Conservation (phyloP, 345 rosid genomes). For the Garcia nutans region DNA sequence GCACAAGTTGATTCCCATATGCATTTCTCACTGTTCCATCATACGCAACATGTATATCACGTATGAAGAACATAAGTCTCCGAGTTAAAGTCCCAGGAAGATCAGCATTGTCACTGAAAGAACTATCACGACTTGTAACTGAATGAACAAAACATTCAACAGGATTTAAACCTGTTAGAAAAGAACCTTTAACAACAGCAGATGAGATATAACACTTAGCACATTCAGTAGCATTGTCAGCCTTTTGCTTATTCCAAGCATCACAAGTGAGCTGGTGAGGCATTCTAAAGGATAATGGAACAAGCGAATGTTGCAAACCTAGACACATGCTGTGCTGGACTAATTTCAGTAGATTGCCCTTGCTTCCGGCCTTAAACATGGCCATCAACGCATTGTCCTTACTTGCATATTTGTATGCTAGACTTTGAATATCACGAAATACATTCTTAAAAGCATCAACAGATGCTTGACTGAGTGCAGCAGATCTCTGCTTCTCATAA, state of each 20-base stretch:
- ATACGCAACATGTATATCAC: conserved; percentile 67
- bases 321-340: conserved; percentile 90
- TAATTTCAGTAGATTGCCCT: conserved; percentile 75
- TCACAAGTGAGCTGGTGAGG: conserved; percentile 66
- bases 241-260: conserved; percentile 60
- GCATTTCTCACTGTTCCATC: conserved; percentile 88
- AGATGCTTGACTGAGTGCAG: conserved; percentile 64
- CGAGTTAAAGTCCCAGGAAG: conserved; percentile 87
- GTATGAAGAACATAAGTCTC: conserved; percentile 82
- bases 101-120: conserved; percentile 92
- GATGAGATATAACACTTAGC: conserved; percentile 65
- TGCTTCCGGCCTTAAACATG: conserved; percentile 92
- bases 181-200: conserved; percentile 71
- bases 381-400: conserved; percentile 63
- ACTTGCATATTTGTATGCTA: conserved; percentile 59
- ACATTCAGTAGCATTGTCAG: conserved; percentile 34
- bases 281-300: conserved; percentile 73
- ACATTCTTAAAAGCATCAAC: conserved; percentile 76
- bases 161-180: conserved; percentile 76
- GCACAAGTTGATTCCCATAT: conserved; percentile 75
- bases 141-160: conserved; percentile 83
- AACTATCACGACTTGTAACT: conserved; percentile 72
- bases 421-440: conserved; percentile 67
- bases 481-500: conserved; percentile 75
- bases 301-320: conserved; percentile 79